A percentile compares a stretch with the other conserved stretches of the same genome.
These are phyloP conservation scores for Hypoxylon sp. DNA, from an alignment of 2,329 filamentous ascomycete species.

Conservation along the genomic window DNA sequence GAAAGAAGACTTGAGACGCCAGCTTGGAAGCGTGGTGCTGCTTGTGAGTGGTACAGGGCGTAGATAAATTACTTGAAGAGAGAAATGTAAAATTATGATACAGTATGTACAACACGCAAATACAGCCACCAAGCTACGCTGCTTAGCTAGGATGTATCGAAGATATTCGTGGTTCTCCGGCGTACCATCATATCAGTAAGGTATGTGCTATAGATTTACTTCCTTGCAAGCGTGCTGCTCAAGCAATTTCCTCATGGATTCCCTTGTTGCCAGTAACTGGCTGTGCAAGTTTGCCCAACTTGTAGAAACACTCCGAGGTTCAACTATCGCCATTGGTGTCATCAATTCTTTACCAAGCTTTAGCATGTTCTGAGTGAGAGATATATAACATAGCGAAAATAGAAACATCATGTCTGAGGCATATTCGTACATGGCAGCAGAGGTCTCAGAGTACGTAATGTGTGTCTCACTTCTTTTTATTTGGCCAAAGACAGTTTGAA, in stretches of 20 bases:
- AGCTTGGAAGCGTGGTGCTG: conserved; percentile 88
- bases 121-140: not conserved
- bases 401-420: not conserved
- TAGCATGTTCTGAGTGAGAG: too few species aligned
- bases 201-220: too few species aligned
- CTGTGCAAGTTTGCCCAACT: too few species aligned
- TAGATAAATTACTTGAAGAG: not conserved
- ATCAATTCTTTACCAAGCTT: too few species aligned
- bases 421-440: not conserved
- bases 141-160: not conserved
- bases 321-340: too few species aligned
- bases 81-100: not conserved
- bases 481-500: not conserved
- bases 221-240: too few species aligned
- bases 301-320: too few species aligned
- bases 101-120: not conserved
- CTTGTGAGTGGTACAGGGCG: conserved; percentile 75
- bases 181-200: too few species aligned
- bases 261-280: too few species aligned
- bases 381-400: too few species aligned
- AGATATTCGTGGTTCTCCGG: too few species aligned
- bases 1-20: conserved; percentile 87
- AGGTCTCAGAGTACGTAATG: not conserved
- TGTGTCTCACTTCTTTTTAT: not conserved
- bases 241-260: too few species aligned